phyloP scores from a whole-genome alignment of 257 asterid genomes.

The Euphrasia confusa region DNA sequence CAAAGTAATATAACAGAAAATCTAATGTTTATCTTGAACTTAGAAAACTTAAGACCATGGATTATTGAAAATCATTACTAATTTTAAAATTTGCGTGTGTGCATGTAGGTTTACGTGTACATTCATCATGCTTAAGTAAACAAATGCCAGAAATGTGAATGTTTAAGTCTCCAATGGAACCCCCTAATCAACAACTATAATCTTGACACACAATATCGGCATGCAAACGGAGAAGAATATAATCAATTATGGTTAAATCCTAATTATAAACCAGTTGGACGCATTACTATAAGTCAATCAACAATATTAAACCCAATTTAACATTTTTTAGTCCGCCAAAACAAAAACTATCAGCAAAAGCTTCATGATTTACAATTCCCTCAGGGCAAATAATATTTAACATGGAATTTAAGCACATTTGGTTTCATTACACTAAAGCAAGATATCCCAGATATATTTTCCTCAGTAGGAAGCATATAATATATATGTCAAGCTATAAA shows the following conservation, averaged over 20 bases:
- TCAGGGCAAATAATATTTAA: not conserved
- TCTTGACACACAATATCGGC: not conserved
- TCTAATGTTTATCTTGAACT: conserved; percentile 4
- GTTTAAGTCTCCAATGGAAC: conserved; percentile 11
- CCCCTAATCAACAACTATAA: no score
- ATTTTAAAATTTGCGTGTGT: conserved; percentile 10
- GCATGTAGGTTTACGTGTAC: conserved; percentile 9
- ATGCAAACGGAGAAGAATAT: not conserved
- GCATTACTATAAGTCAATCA: no score
- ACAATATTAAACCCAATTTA: not conserved
- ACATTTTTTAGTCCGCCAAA: not conserved
- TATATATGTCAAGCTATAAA: not conserved
- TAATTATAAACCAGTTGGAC: no score
- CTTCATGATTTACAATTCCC: not conserved
- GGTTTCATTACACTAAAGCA: not conserved
- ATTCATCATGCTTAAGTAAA: conserved; percentile 1
- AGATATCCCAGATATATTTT: not conserved
- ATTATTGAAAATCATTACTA: conserved; percentile 7
- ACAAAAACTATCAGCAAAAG: not conserved
- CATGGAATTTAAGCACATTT: not conserved
- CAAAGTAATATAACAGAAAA: conserved; percentile 13
- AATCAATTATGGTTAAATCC: no score
- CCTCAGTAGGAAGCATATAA: not conserved
- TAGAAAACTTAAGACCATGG: conserved; percentile 12
- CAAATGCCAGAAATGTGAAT: conserved; percentile 12